phyloP scores from a whole-genome alignment of 2,329 filamentous ascomycete genomes.

The Thermothelomyces thermophilus region DNA sequence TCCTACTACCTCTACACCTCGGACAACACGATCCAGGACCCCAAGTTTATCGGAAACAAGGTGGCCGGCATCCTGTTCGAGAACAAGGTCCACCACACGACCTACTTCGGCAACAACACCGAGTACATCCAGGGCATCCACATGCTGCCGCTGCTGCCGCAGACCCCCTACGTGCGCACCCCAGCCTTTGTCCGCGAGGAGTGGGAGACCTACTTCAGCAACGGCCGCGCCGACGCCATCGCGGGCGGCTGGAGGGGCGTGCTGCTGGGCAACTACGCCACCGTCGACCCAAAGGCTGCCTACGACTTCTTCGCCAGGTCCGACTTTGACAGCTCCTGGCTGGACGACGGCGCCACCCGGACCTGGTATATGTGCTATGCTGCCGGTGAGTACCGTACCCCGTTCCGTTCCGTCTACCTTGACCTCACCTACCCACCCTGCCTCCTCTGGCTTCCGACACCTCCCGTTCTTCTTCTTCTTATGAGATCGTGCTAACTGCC shows the following conservation, averaged over 20 bases:
- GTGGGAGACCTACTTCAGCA: slow-evolving; percentile 72
- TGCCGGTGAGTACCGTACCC: slow-evolving; percentile 55
- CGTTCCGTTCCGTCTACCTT: background rate
- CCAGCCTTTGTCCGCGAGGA: slow-evolving; percentile 70
- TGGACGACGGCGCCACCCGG: slow-evolving; percentile 75
- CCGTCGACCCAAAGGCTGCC: slow-evolving; percentile 62
- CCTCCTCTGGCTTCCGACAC: too few species aligned
- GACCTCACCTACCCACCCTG: too few species aligned
- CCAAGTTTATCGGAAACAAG: slow-evolving; percentile 75
- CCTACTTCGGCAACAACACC: slow-evolving; percentile 71
- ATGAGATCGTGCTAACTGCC: too few species aligned
- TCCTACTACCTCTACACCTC: slow-evolving; percentile 76
- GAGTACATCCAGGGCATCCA: slow-evolving; percentile 75
- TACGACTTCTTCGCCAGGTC: slow-evolving; percentile 68
- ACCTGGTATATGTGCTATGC: slow-evolving; percentile 81
- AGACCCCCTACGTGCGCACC: slow-evolving; percentile 60
- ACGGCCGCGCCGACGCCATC: slow-evolving; percentile 57
- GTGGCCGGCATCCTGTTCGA: slow-evolving; percentile 71
- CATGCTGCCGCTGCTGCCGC: slow-evolving; percentile 70
- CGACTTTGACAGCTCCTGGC: slow-evolving; percentile 59
- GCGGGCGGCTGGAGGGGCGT: slow-evolving; percentile 80
- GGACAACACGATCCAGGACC: slow-evolving; percentile 64
- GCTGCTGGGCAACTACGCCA: slow-evolving; percentile 73
- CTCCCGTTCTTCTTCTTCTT: too few species aligned
- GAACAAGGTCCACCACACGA: slow-evolving; percentile 91